phyloP scores from a whole-genome alignment of 108 stramenopile species.

The Seminavis robusta region DNA sequence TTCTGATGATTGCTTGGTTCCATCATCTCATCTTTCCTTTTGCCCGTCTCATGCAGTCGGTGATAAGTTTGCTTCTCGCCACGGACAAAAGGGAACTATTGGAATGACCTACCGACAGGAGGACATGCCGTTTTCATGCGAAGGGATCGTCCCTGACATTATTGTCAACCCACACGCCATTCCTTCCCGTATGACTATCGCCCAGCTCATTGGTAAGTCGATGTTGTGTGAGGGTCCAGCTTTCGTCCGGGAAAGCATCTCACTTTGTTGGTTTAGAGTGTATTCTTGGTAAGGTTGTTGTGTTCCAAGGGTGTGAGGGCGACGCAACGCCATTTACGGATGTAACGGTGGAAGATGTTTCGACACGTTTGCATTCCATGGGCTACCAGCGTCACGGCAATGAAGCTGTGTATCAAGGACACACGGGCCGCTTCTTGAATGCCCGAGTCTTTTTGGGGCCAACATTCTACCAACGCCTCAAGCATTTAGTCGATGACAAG shows the following conservation, averaged over 20 bases:
- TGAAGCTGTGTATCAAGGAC: conserved; percentile 97
- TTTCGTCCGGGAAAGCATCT: no score
- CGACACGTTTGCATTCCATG: conserved; percentile 86
- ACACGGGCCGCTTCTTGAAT: conserved; percentile 93
- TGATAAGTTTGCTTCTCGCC: conserved; percentile 85
- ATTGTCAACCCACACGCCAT: conserved; percentile 99
- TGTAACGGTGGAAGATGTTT: conserved; percentile 93
- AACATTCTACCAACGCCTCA: conserved; percentile 99
- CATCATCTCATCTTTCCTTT: not conserved
- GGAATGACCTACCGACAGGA: conserved; percentile 99
- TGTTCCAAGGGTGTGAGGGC: conserved; percentile 94
- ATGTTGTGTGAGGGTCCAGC: no score
- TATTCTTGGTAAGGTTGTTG: conserved; percentile 95
- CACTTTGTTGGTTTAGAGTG: no score
- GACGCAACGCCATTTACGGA: conserved; percentile 99
- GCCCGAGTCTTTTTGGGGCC: conserved; percentile 99
- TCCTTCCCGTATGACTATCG: conserved; percentile 99
- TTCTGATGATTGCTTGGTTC: conserved; percentile 68
- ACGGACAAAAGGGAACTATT: conserved; percentile 99
- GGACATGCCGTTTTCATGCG: conserved; percentile 98
- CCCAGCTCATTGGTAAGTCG: conserved; percentile 96
- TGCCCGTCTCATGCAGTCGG: no score
- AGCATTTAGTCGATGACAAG: conserved; percentile 99
- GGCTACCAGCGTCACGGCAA: conserved; percentile 98
- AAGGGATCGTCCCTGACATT: conserved; percentile 98